Percentiles rank a stretch among this genome's conserved stretches.
These are phyloP conservation scores for Anethum foeniculum DNA, from an alignment of 140 eudicot species.

Conservation along the genomic window DNA sequence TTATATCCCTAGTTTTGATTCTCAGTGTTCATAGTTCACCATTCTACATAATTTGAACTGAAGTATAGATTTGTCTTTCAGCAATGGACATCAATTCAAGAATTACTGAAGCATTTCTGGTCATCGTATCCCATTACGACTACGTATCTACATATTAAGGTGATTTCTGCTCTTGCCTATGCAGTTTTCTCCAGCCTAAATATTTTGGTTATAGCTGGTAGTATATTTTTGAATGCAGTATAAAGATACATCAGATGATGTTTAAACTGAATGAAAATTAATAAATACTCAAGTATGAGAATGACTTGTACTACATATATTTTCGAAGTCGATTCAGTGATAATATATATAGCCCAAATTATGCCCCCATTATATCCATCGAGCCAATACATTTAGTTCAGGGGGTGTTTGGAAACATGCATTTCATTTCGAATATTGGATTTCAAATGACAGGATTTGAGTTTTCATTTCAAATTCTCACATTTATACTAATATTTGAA, in stretches of 20 bases:
- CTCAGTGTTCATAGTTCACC: slow-evolving; percentile 8
- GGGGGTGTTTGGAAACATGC: too few species aligned
- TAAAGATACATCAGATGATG: neutral
- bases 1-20: neutral
- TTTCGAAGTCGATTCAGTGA: neutral
- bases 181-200: slow-evolving; percentile 1
- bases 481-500: too few species aligned
- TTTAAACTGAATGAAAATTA: neutral
- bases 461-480: too few species aligned
- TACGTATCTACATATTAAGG: slow-evolving; percentile 62
- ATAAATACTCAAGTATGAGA: neutral
- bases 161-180: slow-evolving; percentile 15
- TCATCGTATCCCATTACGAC: slow-evolving; percentile 90
- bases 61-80: slow-evolving; percentile 22
- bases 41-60: neutral
- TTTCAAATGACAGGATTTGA: too few species aligned
- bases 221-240: neutral
- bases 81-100: slow-evolving; percentile 96
- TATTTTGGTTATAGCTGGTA: neutral
- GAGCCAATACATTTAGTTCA: neutral
- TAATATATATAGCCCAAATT: neutral
- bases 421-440: too few species aligned
- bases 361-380: neutral
- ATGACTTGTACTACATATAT: neutral
- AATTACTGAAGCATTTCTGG: slow-evolving; percentile 89